Evolutionary conservation across 1,284 basidiomycete species (phyloP).

Genomic region (Trametes pubescens): DNA sequence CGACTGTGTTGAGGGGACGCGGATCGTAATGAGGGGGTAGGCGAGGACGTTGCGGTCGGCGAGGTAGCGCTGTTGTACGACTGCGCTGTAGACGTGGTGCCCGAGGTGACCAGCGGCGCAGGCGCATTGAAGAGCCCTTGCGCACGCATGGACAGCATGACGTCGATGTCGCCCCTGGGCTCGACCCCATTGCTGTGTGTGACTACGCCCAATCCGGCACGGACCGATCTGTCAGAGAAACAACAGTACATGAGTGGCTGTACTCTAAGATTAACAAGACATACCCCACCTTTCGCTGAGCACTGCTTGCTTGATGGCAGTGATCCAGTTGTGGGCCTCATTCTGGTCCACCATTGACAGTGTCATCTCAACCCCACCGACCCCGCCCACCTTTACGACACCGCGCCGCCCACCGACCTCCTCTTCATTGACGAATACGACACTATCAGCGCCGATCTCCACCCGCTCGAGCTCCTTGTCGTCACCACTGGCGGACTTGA

Average conservation of each 20-base stretch:
- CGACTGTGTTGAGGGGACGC: conserved; percentile 25
- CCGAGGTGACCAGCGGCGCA: conserved; percentile 12
- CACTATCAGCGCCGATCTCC: conserved; percentile 76
- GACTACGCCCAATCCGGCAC: conserved; percentile 66
- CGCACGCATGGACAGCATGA: conserved; percentile 80
- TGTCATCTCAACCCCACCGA: conserved; percentile 67
- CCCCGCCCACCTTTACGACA: conserved; percentile 73
- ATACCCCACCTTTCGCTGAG: conserved; percentile 67
- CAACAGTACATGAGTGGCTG: conserved; percentile 17
- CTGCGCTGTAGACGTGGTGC: conserved; percentile 3
- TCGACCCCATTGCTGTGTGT: conserved; percentile 55
- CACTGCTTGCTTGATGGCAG: conserved; percentile 73
- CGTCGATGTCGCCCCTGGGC: conserved; percentile 80
- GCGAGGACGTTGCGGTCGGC: conserved; percentile 15
- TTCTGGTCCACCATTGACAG: conserved; percentile 66
- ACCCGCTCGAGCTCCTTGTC: conserved; percentile 76
- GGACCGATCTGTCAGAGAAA: conserved; percentile 57
- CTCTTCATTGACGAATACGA: conserved; percentile 75
- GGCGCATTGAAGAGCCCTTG: conserved; percentile 58
- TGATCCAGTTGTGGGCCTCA: conserved; percentile 78
- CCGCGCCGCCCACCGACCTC: conserved; percentile 68
- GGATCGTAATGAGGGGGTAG: conserved; percentile 31
- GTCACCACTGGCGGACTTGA: conserved; percentile 63
- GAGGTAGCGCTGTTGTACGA: conserved; percentile 18
- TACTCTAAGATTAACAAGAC: conserved; percentile 11